A percentile compares a stretch with the other conserved stretches of the same genome.
phyloP scores from a whole-genome alignment of 345 rosid genomes.

The Balakata baccata region DNA sequence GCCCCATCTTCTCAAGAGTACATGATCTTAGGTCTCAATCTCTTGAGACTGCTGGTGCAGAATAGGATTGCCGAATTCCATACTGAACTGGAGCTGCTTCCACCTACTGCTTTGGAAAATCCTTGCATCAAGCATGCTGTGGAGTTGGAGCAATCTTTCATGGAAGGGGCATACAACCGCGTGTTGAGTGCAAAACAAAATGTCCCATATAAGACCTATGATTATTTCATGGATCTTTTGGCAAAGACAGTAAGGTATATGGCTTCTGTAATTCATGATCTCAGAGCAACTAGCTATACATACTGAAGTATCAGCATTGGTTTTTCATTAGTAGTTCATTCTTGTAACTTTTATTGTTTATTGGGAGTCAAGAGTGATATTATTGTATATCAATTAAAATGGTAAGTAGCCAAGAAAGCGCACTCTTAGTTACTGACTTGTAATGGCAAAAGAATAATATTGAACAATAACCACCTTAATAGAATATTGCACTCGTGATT shows the following conservation, averaged over 20 bases:
- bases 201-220: constrained; percentile 80
- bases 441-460: too few relatives aligned
- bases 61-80: constrained; percentile 98
- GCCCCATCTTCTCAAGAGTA: constrained; percentile 76
- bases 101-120: constrained; percentile 70
- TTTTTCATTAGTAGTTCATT: background rate
- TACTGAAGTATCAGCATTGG: background rate
- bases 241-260: constrained; percentile 92
- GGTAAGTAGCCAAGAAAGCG: too few relatives aligned
- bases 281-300: background rate
- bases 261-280: background rate
- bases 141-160: constrained; percentile 98
- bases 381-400: too few relatives aligned
- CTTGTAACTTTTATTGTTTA: background rate
- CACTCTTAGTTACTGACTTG: too few relatives aligned
- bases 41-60: constrained; percentile 87
- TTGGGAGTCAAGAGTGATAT: background rate
- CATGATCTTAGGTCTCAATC: constrained; percentile 87
- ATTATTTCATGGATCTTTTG: constrained; percentile 96
- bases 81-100: constrained; percentile 83
- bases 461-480: too few relatives aligned
- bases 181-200: constrained; percentile 89
- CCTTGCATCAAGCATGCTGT: constrained; percentile 94
- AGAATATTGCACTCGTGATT: too few relatives aligned
- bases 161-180: constrained; percentile 98